These are phyloP conservation scores for Coelastrella sp. DNA, from an alignment of 139 green algal genomes.

Conservation along the genomic window DNA sequence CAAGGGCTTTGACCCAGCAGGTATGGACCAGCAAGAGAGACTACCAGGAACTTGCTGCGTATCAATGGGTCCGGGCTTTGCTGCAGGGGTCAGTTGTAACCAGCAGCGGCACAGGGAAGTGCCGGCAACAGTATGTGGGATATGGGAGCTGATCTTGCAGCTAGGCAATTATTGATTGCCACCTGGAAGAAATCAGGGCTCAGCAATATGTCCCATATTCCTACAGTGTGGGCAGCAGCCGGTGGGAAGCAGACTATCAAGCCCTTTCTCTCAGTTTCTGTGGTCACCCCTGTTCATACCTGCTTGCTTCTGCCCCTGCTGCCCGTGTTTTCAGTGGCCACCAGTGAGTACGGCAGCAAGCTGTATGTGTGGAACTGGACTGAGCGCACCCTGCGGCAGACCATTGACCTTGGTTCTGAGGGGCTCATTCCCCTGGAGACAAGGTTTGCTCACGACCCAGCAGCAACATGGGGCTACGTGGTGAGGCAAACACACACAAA, in stretches of 20 bases:
- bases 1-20: slow-evolving; percentile 83
- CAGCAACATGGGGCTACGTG: slow-evolving; percentile 73
- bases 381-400: slow-evolving; percentile 63
- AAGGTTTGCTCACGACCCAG: slow-evolving; percentile 86
- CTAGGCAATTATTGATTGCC: too few relatives aligned
- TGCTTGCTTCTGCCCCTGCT: background rate
- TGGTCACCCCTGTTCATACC: background rate
- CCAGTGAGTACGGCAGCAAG: slow-evolving; percentile 45
- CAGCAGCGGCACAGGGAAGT: too few relatives aligned
- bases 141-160: too few relatives aligned
- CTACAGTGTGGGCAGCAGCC: too few relatives aligned
- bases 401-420: slow-evolving; percentile 76
- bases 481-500: slow-evolving; percentile 1
- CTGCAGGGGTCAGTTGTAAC: too few relatives aligned
- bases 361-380: slow-evolving; percentile 87
- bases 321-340: slow-evolving; percentile 11
- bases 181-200: too few relatives aligned
- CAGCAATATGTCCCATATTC: too few relatives aligned
- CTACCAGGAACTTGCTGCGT: background rate
- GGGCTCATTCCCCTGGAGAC: slow-evolving; percentile 86
- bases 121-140: background rate
- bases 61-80: too few relatives aligned
- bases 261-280: background rate
- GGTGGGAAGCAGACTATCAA: too few relatives aligned
- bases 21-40: background rate